Evolutionary conservation across 352 stramenopile species (phyloP).

Genomic region (Blastocystis sp.): DNA sequence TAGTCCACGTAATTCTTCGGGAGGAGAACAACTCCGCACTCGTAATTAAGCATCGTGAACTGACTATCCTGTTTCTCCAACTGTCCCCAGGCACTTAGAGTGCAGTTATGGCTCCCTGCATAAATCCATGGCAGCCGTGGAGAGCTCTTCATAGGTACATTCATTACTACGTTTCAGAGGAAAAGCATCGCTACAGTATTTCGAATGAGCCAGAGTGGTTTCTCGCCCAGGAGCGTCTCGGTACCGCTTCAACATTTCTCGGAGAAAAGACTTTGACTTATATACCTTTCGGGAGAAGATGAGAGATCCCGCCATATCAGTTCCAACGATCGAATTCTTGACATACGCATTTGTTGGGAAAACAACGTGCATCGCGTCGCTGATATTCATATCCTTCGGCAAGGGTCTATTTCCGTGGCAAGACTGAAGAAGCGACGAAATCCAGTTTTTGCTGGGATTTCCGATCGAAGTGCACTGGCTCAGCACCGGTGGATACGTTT

Average conservation of each 20-base stretch:
- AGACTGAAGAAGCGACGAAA: neutral
- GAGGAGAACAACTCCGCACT: conserved; percentile 50
- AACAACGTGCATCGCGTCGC: conserved; percentile 20
- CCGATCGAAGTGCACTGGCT: neutral
- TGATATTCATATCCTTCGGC: neutral
- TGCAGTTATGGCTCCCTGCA: conserved; percentile 55
- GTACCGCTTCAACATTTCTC: neutral
- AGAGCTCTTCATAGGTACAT: conserved; percentile 9
- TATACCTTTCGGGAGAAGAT: neutral
- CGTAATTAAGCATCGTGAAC: conserved; percentile 20
- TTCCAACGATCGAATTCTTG: neutral
- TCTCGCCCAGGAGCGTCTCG: neutral
- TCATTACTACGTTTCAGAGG: neutral
- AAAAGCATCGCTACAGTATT: neutral
- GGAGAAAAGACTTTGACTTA: neutral
- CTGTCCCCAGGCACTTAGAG: conserved; percentile 20
- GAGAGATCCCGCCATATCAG: conserved; percentile 42
- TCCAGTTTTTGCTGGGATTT: neutral
- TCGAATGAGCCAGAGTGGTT: neutral
- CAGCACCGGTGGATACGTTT: neutral
- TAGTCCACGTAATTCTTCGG: conserved; percentile 47
- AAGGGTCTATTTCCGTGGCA: neutral
- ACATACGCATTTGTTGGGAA: conserved; percentile 28
- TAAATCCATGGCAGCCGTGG: conserved; percentile 44
- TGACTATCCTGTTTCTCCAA: conserved; percentile 17